Conservation (phyloP, 805 yeast genomes). For the Komagataella ulmi region DNA sequence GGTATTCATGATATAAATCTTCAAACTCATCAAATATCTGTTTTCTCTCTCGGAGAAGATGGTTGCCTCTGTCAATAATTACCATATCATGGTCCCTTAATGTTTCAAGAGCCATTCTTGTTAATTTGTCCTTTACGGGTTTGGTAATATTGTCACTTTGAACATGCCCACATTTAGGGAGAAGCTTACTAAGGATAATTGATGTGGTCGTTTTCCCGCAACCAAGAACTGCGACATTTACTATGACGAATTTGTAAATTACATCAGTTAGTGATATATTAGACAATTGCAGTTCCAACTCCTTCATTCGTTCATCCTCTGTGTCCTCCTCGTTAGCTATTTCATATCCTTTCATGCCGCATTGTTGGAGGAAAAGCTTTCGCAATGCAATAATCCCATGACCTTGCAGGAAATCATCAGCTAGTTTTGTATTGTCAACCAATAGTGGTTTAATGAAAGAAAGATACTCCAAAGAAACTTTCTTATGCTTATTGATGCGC, state of each 20-base stretch:
- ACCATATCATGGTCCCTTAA: constrained; percentile 35
- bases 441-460: constrained; percentile 51
- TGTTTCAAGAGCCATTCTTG: constrained; percentile 28
- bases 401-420: constrained; percentile 33
- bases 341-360: constrained; percentile 46
- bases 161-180: constrained; percentile 54
- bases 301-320: constrained; percentile 12
- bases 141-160: constrained; percentile 69
- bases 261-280: constrained; percentile 17
- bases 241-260: constrained; percentile 42
- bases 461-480: constrained; percentile 53
- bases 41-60: constrained; percentile 52
- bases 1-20: constrained; percentile 16
- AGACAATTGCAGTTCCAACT: constrained; percentile 6
- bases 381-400: constrained; percentile 69
- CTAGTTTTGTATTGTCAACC: constrained; percentile 29
- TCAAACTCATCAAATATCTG: constrained; percentile 45
- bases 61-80: constrained; percentile 76
- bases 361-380: constrained; percentile 40
- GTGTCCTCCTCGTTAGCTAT: constrained; percentile 31
- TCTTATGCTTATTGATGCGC: constrained; percentile 35
- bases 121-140: constrained; percentile 33
- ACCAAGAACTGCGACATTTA: constrained; percentile 85
- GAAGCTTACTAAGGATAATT: constrained; percentile 39
- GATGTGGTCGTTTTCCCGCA: constrained; percentile 90